Evolutionary conservation across 352 stramenopile genomes (phyloP), one percentile per base, ranked within the genome.

Genomic region (Peronosclerospora sorghi): DNA sequence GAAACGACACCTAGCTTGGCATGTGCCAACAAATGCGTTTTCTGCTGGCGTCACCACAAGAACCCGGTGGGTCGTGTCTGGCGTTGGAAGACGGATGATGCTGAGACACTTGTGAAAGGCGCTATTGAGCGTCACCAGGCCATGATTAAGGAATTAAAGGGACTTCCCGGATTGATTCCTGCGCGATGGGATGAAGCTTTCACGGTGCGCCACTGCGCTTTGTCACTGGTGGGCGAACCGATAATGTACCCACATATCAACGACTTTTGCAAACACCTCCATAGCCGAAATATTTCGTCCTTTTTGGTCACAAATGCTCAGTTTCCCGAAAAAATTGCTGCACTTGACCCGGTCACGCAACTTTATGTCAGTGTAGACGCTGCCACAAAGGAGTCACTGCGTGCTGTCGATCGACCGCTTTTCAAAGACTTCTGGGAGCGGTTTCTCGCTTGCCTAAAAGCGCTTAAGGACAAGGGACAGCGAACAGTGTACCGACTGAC

Each of bases 191-290:
- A 96, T 26, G 94, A 97, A 41, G 96, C 95, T 2, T 95, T 97
- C 64, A 97, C 83, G 1, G 91, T 98, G 20, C 69, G 79, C 32
- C 96, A 99, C 64, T 98, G 96, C 57, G 95, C 96, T 9, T 67
- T 99, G n/a, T 97, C 83, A 44, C 69, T 98, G 8, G 94, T 98
- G n/a, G 94, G 95, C 10, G 94, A 98, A 53, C 94, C 95, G 18
- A 98, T 98, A 53, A 98, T 98, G 95, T 99, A 99, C 60, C 96
- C 96, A 8, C 70, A 94, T 43, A 98, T 99, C 52, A 97, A 98
- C 61, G 91, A 97, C 59, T 86, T 99, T 20, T 83, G 97, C 48
- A 73, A 75, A 21, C 86, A 98, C 57, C 73, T 99, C 45, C 96
- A 99, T 64, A 54, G 73, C 21, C 76, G 95, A 21, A 58, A 81